Evolutionary conservation across 305 asterid genomes (phyloP).

Genomic region (Fraxinus xanthoxyloides): DNA sequence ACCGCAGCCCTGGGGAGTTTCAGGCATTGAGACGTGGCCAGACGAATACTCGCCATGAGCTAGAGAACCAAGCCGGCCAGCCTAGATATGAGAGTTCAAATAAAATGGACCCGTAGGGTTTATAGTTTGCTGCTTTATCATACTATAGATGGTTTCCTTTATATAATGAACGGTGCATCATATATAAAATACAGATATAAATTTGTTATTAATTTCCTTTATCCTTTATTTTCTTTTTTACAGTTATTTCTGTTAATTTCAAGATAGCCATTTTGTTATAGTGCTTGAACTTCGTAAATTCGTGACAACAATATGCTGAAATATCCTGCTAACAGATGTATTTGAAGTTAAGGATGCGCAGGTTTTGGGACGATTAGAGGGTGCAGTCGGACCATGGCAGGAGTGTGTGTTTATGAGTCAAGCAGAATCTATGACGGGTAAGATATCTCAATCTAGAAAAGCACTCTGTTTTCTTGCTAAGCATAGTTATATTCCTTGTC

Average conservation of each 20-base stretch:
- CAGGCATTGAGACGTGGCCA: constrained; percentile 48
- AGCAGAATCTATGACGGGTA: constrained; percentile 3
- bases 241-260: not conserved
- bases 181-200: not conserved
- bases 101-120: constrained; percentile 25
- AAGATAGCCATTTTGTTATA: not conserved
- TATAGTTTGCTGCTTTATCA: constrained; percentile 16
- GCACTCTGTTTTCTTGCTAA: not conserved
- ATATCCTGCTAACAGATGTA: constrained; percentile 25
- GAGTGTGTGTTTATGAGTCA: not conserved
- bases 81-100: constrained; percentile 33
- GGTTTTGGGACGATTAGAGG: constrained; percentile 13
- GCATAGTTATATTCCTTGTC: not conserved
- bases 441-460: not conserved
- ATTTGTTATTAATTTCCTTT: constrained; percentile 10
- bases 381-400: not conserved
- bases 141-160: constrained; percentile 24
- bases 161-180: constrained; percentile 25
- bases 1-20: constrained; percentile 37
- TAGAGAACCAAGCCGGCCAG: constrained; percentile 24
- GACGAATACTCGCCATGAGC: constrained; percentile 35
- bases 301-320: not conserved
- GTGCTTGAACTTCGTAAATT: not conserved
- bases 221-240: not conserved
- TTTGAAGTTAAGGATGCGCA: constrained; percentile 31